A percentile compares a stretch with the other conserved stretches of the same genome.
phyloP scores from a whole-genome alignment of 2,329 filamentous ascomycete species.

The Diplodia mutila region DNA sequence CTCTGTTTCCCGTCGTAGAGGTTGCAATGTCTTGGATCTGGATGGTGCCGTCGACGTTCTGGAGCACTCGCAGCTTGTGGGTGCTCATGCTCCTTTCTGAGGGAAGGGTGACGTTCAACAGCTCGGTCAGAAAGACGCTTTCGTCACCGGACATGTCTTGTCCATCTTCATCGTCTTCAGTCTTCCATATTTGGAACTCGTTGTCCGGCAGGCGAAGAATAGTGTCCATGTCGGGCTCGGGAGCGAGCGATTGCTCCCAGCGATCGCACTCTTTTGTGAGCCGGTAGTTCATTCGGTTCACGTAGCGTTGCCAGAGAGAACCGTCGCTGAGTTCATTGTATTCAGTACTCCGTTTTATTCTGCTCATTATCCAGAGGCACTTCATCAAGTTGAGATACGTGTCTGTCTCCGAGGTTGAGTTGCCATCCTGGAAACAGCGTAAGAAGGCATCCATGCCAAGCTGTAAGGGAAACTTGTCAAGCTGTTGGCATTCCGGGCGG shows the following conservation, averaged over 20 bases:
- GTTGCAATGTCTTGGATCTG: constrained; percentile 7
- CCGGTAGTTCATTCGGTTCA: constrained; percentile 1
- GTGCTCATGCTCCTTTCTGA: background rate
- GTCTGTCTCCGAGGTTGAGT: background rate
- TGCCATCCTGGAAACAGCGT: constrained; percentile 13
- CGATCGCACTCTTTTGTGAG: background rate
- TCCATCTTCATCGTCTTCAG: background rate
- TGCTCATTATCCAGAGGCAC: constrained; percentile 22
- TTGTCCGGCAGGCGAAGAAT: constrained; percentile 2
- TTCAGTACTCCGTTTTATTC: constrained; percentile 2
- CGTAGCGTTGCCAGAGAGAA: constrained; percentile 15
- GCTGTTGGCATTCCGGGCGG: constrained; percentile 3
- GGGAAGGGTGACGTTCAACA: constrained; percentile 1
- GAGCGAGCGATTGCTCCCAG: constrained; percentile 1
- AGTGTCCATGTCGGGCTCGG: constrained; percentile 9
- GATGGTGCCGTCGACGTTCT: constrained; percentile 16
- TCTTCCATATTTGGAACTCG: constrained; percentile 4
- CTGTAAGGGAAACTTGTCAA: constrained; percentile 11
- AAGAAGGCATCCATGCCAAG: constrained; percentile 19
- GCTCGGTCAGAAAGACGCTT: constrained; percentile 11
- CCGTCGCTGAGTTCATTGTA: background rate
- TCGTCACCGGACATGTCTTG: background rate
- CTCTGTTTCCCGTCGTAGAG: constrained; percentile 4
- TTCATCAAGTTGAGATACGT: constrained; percentile 16
- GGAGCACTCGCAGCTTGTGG: constrained; percentile 17